phyloP scores from a whole-genome alignment of 2,329 filamentous ascomycete species.

The Xylaria sp. region DNA sequence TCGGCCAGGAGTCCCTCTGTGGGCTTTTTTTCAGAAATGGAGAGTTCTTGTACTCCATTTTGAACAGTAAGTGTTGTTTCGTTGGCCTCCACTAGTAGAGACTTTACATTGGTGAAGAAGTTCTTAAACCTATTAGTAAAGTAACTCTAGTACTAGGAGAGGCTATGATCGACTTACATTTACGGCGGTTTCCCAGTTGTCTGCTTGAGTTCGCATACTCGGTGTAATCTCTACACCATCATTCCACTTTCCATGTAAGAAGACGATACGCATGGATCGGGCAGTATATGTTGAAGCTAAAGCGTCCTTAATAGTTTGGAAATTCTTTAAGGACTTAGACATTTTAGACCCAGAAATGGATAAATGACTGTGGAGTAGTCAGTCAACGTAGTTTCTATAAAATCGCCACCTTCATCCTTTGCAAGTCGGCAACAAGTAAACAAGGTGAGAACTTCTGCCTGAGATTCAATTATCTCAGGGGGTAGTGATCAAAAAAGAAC shows the following conservation, averaged over 20 bases:
- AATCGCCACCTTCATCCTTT: not conserved
- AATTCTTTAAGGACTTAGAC: slow-evolving; percentile 96
- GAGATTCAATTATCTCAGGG: not conserved
- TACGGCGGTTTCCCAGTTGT: slow-evolving; percentile 82
- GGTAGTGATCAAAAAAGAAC: not conserved
- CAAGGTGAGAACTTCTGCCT: no score
- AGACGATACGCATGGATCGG: slow-evolving; percentile 83
- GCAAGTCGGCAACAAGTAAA: not conserved
- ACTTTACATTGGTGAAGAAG: slow-evolving; percentile 68
- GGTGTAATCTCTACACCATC: slow-evolving; percentile 91
- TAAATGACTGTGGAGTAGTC: slow-evolving; percentile 63
- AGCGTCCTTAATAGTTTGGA: slow-evolving; percentile 90
- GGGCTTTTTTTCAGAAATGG: slow-evolving; percentile 49
- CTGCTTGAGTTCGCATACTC: slow-evolving; percentile 78
- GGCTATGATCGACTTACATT: slow-evolving; percentile 59
- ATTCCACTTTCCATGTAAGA: slow-evolving; percentile 88
- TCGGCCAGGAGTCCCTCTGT: slow-evolving; percentile 52
- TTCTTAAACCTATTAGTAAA: slow-evolving; percentile 55
- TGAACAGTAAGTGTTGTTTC: slow-evolving; percentile 44
- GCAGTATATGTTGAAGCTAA: slow-evolving; percentile 76
- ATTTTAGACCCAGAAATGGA: slow-evolving; percentile 93
- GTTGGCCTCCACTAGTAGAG: slow-evolving; percentile 60
- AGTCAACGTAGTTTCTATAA: not conserved
- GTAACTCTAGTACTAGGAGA: not conserved
- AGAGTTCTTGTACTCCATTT: slow-evolving; percentile 51